Conservation (phyloP, 495 filamentous ascomycete species). For the Acidiella bohemica region DNA sequence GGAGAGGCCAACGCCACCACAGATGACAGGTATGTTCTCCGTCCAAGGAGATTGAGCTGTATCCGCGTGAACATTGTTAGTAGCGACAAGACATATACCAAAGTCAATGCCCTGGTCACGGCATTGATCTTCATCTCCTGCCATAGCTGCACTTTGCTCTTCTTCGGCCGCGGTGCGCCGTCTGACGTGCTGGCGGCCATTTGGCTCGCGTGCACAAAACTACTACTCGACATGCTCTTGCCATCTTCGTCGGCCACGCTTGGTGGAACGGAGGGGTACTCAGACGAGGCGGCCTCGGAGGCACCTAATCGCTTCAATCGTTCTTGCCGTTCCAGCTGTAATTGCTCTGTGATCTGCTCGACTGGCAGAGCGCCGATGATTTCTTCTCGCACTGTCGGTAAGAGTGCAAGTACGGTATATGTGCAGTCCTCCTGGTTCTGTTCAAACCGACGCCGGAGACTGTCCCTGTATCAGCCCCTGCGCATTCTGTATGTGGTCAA, state of each 20-base stretch:
- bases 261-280: slow-evolving; percentile 55
- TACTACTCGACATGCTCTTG: slow-evolving; percentile 62
- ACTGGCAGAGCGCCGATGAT: slow-evolving; percentile 79
- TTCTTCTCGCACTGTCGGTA: slow-evolving; percentile 80
- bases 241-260: slow-evolving; percentile 77
- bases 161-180: slow-evolving; percentile 40
- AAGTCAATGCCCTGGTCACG: slow-evolving; percentile 76
- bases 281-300: slow-evolving; percentile 40
- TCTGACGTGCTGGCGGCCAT: slow-evolving; percentile 38
- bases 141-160: slow-evolving; percentile 87
- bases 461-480: slow-evolving; percentile 24
- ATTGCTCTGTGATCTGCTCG: slow-evolving; percentile 74
- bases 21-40: slow-evolving; percentile 85
- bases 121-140: slow-evolving; percentile 94
- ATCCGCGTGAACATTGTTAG: slow-evolving; percentile 86
- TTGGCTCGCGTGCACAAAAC: slow-evolving; percentile 69
- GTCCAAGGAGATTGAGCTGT: slow-evolving; percentile 92
- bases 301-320: slow-evolving; percentile 41
- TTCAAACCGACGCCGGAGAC: slow-evolving; percentile 86
- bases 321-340: slow-evolving; percentile 86
- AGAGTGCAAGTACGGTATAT: slow-evolving; percentile 88
- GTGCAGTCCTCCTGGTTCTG: slow-evolving; percentile 98
- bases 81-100: slow-evolving; percentile 81
- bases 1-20: slow-evolving; percentile 76
- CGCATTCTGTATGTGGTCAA: slow-evolving; percentile 8